Conservation (phyloP, 768 basidiomycete genomes). For the Mycena rosella region DNA sequence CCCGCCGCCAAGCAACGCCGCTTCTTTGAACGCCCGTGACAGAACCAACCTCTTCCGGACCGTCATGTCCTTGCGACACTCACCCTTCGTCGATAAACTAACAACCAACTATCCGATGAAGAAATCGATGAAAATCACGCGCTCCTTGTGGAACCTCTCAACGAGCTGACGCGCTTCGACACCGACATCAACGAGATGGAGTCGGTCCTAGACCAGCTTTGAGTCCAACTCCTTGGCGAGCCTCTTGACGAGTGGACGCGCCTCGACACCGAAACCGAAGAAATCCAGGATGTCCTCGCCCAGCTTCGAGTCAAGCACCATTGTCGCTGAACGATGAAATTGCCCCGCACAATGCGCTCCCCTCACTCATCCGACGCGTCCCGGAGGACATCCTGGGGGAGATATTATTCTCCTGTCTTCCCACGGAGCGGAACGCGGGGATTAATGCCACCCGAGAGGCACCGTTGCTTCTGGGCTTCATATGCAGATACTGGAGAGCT, state of each 20-base stretch:
- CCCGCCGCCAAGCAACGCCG: too few species aligned
- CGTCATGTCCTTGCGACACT: too few species aligned
- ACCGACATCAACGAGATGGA: too few species aligned
- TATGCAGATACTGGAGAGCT: constrained; percentile 12
- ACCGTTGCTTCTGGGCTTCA: constrained; percentile 6
- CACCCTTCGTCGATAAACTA: too few species aligned
- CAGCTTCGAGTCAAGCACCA: background rate
- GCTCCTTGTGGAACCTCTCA: too few species aligned
- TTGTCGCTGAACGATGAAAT: background rate
- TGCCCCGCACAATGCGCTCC: background rate
- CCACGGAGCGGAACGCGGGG: background rate
- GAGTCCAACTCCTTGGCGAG: too few species aligned
- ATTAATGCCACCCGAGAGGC: background rate
- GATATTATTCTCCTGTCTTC: constrained; percentile 22
- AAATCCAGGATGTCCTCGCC: background rate
- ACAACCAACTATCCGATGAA: too few species aligned
- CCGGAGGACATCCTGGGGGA: constrained; percentile 16
- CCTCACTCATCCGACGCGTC: constrained; percentile 21
- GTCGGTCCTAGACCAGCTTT: too few species aligned
- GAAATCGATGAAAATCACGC: too few species aligned
- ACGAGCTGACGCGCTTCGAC: too few species aligned
- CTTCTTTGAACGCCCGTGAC: too few species aligned
- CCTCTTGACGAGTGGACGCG: background rate
- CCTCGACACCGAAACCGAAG: background rate
- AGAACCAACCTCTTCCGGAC: too few species aligned